These are phyloP conservation scores for Schizonepeta tenuifolia DNA, from an alignment of 257 asterid species.

Conservation along the genomic window DNA sequence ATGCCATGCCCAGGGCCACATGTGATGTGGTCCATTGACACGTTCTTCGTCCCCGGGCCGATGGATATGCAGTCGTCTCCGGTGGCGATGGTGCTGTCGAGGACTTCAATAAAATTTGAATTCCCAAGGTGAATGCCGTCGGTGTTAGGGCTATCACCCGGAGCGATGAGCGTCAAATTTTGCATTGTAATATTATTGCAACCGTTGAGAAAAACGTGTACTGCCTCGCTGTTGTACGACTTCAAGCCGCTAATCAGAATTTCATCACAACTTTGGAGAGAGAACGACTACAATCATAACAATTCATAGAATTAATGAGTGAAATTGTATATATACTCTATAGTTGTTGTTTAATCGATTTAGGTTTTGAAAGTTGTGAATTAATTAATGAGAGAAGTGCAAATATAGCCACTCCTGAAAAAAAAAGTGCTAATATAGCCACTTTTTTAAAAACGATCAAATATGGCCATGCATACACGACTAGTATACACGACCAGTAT, in stretches of 20 bases:
- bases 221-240: not conserved
- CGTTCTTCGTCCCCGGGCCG: not conserved
- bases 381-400: too few species aligned
- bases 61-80: constrained; percentile 24
- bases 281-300: not conserved
- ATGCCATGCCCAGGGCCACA: constrained; percentile 14
- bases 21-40: not conserved
- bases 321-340: too few species aligned
- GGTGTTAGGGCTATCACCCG: constrained; percentile 5
- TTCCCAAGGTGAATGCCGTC: constrained; percentile 7
- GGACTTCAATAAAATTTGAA: not conserved
- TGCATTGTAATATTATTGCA: constrained; percentile 1
- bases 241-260: not conserved
- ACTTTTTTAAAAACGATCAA: too few species aligned
- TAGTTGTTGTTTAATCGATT: too few species aligned
- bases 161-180: not conserved
- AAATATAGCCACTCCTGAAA: too few species aligned
- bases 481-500: too few species aligned
- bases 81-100: not conserved
- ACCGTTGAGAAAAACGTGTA: not conserved
- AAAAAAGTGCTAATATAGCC: too few species aligned
- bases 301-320: not conserved
- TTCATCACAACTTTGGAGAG: not conserved
- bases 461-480: too few species aligned
- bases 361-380: too few species aligned